phyloP scores from a whole-genome alignment of 805 yeast species.

The Wickerhamomyces rabaulensis region DNA sequence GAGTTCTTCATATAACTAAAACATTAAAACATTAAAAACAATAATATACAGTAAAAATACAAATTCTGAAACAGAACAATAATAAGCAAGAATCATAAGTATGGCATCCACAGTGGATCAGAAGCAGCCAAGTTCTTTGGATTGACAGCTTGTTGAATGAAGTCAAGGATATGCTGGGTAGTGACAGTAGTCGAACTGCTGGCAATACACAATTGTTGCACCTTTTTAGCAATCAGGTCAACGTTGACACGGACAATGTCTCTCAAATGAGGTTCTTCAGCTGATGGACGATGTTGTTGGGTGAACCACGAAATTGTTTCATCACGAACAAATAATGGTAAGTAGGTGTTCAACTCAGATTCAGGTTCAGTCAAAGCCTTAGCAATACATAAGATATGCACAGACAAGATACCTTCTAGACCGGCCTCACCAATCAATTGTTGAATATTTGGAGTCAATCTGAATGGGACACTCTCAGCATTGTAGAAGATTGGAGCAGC shows the following conservation, averaged over 20 bases:
- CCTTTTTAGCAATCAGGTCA: constrained; percentile 75
- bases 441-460: constrained; percentile 94
- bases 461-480: constrained; percentile 90
- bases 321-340: constrained; percentile 93
- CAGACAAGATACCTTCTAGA: constrained; percentile 85
- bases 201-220: constrained; percentile 67
- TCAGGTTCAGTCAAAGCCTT: constrained; percentile 88
- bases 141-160: constrained; percentile 91
- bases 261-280: constrained; percentile 76
- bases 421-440: constrained; percentile 91
- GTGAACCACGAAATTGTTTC: constrained; percentile 94
- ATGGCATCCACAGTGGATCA: constrained; percentile 95
- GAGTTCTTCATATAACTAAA: not conserved
- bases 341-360: constrained; percentile 82
- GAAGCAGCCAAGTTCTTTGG: constrained; percentile 90
- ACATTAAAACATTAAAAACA: not conserved
- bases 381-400: constrained; percentile 78
- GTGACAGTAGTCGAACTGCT: constrained; percentile 54
- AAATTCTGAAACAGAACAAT: not conserved
- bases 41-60: not conserved
- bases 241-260: constrained; percentile 88
- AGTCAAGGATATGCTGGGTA: constrained; percentile 83
- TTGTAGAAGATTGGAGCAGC: constrained; percentile 79
- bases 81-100: constrained; percentile 35
- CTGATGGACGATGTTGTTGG: constrained; percentile 76